Base-by-base conservation (phyloP, 1,284 basidiomycete species). In the Fomitopsis palustris region DNA sequence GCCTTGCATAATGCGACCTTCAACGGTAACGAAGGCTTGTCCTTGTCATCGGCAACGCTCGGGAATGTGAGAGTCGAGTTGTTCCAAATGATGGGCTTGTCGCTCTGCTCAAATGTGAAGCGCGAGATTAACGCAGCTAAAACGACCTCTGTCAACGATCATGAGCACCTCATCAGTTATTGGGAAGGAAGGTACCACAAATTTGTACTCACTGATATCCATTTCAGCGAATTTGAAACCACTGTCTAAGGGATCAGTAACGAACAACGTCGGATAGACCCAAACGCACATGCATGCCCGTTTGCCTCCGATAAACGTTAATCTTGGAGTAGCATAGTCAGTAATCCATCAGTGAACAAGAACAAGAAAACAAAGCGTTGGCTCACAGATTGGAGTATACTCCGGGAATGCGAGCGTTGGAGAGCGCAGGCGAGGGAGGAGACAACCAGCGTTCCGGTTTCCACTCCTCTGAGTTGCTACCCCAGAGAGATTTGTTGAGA, bases 51-150 rank as follows among this genome's bases (percentile, higher is more conserved):
- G 14, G 62, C 64, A 7, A 63, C 60, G 1, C 65, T 59, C 3
- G 67, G 67, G 55, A 64, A 69, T 35, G 52, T 33, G 1, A 65
- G 55, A 3, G 54, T 58, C 2, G 59, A 60, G 31, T 59, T 39
- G 43, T 69, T 69, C 67, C 66, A 69, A 2, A 55, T 35, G n/a
- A 69, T 59, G 3, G 59, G 62, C 42, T 58, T 57, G n/a, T 64
- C 55, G 27, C 58, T 52, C 12, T 27, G 19, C 53, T 57, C 59
- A 49, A 64, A 64, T 1, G 35, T 55, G 56, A 64, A 64, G 35
- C 37, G 57, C 23, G 60, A 29, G 1, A 64, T 27, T 2, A 64
- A 47, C 2, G 62, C 38, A n/a, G 61, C 41, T 19, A 64, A n/a
- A 0, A 64, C 42, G n/a, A 59, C 59, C 55, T 64, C 61, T 61